A percentile compares a stretch with the other conserved stretches of the same genome.
Conservation (phyloP, 176 grass and related monocot genomes). For the Paspalum notatum region DNA sequence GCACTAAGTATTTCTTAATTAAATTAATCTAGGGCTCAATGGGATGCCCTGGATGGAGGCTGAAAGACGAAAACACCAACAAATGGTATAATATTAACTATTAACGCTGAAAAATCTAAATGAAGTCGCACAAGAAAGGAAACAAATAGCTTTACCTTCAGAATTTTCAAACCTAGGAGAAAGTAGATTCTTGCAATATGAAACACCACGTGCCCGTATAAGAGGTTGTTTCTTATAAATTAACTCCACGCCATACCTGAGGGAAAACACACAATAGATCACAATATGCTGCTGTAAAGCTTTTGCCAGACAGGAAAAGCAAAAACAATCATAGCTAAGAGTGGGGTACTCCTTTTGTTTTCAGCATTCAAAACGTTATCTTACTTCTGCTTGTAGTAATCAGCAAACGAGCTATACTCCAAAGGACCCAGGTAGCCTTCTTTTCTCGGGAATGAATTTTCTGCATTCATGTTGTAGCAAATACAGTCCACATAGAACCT, state of each 20-base stretch:
- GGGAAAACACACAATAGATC: constrained; percentile 41
- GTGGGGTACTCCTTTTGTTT: constrained; percentile 20
- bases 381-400: constrained; percentile 99
- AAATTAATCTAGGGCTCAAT: constrained; percentile 1
- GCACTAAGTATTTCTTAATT: constrained; percentile 8
- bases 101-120: not conserved
- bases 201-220: constrained; percentile 93
- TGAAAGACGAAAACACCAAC: not conserved
- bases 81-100: not conserved
- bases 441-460: constrained; percentile 99
- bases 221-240: constrained; percentile 98
- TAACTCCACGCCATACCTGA: constrained; percentile 94
- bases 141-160: constrained; percentile 64
- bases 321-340: constrained; percentile 13
- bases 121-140: not conserved
- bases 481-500: constrained; percentile 97
- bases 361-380: constrained; percentile 42
- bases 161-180: constrained; percentile 98
- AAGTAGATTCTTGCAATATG: constrained; percentile 99
- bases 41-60: not conserved
- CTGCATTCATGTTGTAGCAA: constrained; percentile 85
- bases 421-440: constrained; percentile 91
- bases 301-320: constrained; percentile 20
- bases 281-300: not conserved
- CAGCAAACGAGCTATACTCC: constrained; percentile 95